Evolutionary conservation across 768 basidiomycete genomes (phyloP), one percentile per base, ranked within the genome.

Genomic region (Mycena albidolilacea): DNA sequence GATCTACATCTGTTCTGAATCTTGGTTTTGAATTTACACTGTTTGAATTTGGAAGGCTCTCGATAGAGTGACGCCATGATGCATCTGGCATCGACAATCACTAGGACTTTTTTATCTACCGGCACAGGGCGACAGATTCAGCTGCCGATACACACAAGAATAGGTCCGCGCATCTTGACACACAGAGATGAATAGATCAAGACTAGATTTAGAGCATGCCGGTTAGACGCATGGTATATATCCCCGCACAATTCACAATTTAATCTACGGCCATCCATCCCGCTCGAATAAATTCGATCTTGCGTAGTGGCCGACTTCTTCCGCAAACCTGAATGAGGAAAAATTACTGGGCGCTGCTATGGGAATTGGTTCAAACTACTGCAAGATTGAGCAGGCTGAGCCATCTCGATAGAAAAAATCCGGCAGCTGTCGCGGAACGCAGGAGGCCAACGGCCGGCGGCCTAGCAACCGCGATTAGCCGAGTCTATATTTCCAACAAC

Each of bases 131-230:
- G 50, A n/a, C 23, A 23, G 23, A 23, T 23, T 23, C 23, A 23
- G 23, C 23, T 52, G 50, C 50, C 50, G 4, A 52, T 52, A 52
- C 50, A n/a, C 50, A n/a, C 50, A 52, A 52, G n/a, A 52, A 52
- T 52, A 21, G n/a, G 50, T 21, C 50, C 50, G n/a, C 50, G 50
- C 19, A 23, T 23, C 5, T 52, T 8, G n/a, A 11, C 3, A 52
- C 50, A 21, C n/a, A 5, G 50, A 52, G 50, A 21, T 52, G 5
- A 52, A 52, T 52, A 52, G 50, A 52, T 21, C 50, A 21, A 52
- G 50, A 52, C n/a, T 52, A 52, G 50, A 52, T 52, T 52, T 52
- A 52, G 50, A 52, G n/a, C 50, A 21, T 21, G n/a, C 50, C 50
- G 50, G 14, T 52, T 52, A 52, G 19, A 21, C 21, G n/a, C 50